Percentiles rank a stretch among this genome's conserved stretches.
Evolutionary conservation across 2,329 filamentous ascomycete genomes (phyloP).

Genomic region (Fusarium guadeloupense): DNA sequence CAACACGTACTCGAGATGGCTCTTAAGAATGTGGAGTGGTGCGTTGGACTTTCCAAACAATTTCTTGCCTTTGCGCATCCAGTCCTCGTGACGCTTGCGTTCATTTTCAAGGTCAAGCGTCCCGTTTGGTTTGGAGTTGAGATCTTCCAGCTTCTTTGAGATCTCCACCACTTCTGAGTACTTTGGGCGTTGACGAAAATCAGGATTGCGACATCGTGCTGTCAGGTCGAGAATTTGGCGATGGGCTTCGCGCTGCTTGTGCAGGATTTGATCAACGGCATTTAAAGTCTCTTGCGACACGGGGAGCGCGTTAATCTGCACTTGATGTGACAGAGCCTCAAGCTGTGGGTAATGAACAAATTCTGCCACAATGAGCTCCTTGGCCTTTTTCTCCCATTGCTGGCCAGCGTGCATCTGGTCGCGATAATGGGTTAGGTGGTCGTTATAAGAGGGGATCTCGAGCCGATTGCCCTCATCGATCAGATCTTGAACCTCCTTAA

Average conservation of each 20-base stretch:
- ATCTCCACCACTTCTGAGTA: conserved; percentile 92
- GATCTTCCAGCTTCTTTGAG: conserved; percentile 83
- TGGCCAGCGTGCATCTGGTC: conserved; percentile 81
- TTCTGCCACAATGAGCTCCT: conserved; percentile 91
- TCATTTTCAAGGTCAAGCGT: conserved; percentile 94
- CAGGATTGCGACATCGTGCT: conserved; percentile 76
- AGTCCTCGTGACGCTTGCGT: conserved; percentile 94
- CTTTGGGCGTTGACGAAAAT: conserved; percentile 81
- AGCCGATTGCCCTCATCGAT: conserved; percentile 81
- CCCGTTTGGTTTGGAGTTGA: conserved; percentile 91
- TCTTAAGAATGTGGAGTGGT: conserved; percentile 92
- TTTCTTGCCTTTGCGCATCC: conserved; percentile 99
- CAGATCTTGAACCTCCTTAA: conserved; percentile 81
- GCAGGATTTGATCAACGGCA: conserved; percentile 88
- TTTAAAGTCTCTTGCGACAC: conserved; percentile 83
- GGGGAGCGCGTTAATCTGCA: conserved; percentile 73
- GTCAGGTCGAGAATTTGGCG: conserved; percentile 85
- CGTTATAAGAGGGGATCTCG: conserved; percentile 81
- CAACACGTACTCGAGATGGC: conserved; percentile 92
- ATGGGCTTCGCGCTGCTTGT: conserved; percentile 95
- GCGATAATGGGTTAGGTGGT: conserved; percentile 78
- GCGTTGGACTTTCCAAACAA: conserved; percentile 98
- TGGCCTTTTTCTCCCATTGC: conserved; percentile 91
- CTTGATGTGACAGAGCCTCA: conserved; percentile 88
- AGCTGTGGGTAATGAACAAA: conserved; percentile 93